phyloP scores from a whole-genome alignment of 2,329 filamentous ascomycete genomes.

The Onygena corvina region DNA sequence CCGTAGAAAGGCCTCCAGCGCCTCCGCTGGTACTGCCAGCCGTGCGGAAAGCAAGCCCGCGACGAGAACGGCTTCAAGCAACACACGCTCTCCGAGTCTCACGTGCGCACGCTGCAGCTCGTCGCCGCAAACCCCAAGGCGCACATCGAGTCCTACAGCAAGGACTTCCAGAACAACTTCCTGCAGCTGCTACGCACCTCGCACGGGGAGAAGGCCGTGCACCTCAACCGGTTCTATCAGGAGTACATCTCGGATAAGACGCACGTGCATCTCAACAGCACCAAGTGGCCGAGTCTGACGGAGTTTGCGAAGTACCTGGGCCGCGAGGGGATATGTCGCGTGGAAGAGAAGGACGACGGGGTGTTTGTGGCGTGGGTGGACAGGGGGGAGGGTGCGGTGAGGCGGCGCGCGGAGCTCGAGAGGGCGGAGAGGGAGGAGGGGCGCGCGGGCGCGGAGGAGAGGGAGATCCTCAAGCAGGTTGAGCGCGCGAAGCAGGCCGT shows the following conservation, averaged over 20 bases:
- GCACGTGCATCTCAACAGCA: constrained; percentile 89
- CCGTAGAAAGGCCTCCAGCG: constrained; percentile 7
- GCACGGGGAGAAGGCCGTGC: constrained; percentile 48
- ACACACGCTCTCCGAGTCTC: constrained; percentile 72
- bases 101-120: constrained; percentile 78
- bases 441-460: constrained; percentile 61
- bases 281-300: constrained; percentile 74
- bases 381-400: constrained; percentile 72
- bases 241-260: constrained; percentile 79
- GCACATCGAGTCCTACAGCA: constrained; percentile 68
- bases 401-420: constrained; percentile 71
- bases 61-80: constrained; percentile 86
- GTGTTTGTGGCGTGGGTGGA: constrained; percentile 84
- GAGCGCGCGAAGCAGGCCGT: constrained; percentile 44
- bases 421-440: constrained; percentile 83
- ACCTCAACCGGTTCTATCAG: constrained; percentile 37
- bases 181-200: constrained; percentile 62
- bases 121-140: constrained; percentile 81
- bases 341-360: constrained; percentile 79
- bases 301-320: constrained; percentile 84
- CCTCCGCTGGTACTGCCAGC: constrained; percentile 81
- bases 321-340: constrained; percentile 72
- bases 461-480: constrained; percentile 79
- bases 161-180: constrained; percentile 72
- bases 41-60: constrained; percentile 63